phyloP scores from a whole-genome alignment of 2,329 filamentous ascomycete genomes.

The Ampelomyces quisqualis region DNA sequence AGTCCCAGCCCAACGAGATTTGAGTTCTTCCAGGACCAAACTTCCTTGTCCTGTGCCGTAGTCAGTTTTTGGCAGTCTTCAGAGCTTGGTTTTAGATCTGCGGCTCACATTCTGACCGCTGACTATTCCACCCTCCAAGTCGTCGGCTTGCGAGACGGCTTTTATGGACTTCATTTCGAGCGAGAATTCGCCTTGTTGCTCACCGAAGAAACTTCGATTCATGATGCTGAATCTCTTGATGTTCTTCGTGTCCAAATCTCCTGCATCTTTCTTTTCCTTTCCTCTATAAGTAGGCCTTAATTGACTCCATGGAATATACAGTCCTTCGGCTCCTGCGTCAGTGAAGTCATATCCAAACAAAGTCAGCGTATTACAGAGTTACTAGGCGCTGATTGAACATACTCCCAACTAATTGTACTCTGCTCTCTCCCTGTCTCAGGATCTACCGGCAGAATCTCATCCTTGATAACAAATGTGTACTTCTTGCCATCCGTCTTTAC shows the following conservation, averaged over 20 bases:
- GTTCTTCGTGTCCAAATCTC: constrained; percentile 58
- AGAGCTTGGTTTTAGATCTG: background rate
- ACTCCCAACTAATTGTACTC: constrained; percentile 72
- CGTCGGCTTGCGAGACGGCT: constrained; percentile 40
- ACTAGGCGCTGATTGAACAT: constrained; percentile 26
- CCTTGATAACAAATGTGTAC: constrained; percentile 76
- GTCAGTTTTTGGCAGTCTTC: constrained; percentile 7
- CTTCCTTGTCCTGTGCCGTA: constrained; percentile 14
- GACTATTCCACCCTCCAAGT: constrained; percentile 29
- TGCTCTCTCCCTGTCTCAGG: constrained; percentile 68
- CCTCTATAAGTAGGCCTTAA: constrained; percentile 75
- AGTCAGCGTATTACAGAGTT: background rate
- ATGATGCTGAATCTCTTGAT: constrained; percentile 73
- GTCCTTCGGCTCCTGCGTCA: constrained; percentile 13
- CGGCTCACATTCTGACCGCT: constrained; percentile 11
- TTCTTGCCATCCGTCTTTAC: constrained; percentile 60
- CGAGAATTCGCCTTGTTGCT: constrained; percentile 68
- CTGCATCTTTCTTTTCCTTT: constrained; percentile 60
- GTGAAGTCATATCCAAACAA: constrained; percentile 20
- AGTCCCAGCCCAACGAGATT: constrained; percentile 28
- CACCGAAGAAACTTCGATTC: constrained; percentile 80
- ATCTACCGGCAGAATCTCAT: constrained; percentile 59
- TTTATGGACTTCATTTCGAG: constrained; percentile 59
- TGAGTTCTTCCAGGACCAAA: constrained; percentile 31
- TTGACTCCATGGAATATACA: constrained; percentile 64